Percentiles rank a stretch among this genome's conserved stretches.
Conservation (phyloP, 306 rosid species). For the Trifolium fragiferum region DNA sequence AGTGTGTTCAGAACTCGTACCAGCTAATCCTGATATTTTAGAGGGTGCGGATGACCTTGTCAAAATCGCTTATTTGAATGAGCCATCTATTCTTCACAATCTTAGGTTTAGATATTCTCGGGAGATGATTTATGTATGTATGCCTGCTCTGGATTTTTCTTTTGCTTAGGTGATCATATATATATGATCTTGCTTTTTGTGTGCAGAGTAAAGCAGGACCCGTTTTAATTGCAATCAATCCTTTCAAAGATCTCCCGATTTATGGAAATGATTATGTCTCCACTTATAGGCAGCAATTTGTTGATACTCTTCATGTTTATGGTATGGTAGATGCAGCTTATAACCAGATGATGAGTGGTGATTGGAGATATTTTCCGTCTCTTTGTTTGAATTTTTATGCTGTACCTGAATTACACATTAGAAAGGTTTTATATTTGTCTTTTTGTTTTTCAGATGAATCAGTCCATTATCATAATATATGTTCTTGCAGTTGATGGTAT, state of each 20-base stretch:
- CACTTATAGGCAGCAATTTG: constrained; percentile 59
- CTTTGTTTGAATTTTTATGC: constrained; percentile 21
- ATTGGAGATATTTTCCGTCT: constrained; percentile 19
- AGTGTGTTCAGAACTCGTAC: constrained; percentile 74
- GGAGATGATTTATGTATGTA: constrained; percentile 79
- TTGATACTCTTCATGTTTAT: constrained; percentile 71
- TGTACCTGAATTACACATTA: constrained; percentile 39
- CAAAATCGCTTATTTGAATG: constrained; percentile 87
- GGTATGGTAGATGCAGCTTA: constrained; percentile 70
- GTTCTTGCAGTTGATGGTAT: constrained; percentile 28
- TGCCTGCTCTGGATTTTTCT: constrained; percentile 41
- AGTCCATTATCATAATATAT: constrained; percentile 71
- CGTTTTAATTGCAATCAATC: constrained; percentile 82
- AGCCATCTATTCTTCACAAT: constrained; percentile 84
- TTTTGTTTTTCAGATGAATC: constrained; percentile 75
- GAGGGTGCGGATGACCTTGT: constrained; percentile 79
- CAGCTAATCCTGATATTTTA: constrained; percentile 85
- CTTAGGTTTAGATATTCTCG: constrained; percentile 73
- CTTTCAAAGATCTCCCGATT: constrained; percentile 68
- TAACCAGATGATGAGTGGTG: constrained; percentile 78
- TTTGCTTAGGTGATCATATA: constrained; percentile 29
- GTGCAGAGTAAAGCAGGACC: constrained; percentile 94
- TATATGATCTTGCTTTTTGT: constrained; percentile 43
- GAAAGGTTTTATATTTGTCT: constrained; percentile 41
- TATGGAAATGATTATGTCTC: constrained; percentile 62